phyloP scores from a whole-genome alignment of 2,329 filamentous ascomycete species.

The Clarireedia paspali region DNA sequence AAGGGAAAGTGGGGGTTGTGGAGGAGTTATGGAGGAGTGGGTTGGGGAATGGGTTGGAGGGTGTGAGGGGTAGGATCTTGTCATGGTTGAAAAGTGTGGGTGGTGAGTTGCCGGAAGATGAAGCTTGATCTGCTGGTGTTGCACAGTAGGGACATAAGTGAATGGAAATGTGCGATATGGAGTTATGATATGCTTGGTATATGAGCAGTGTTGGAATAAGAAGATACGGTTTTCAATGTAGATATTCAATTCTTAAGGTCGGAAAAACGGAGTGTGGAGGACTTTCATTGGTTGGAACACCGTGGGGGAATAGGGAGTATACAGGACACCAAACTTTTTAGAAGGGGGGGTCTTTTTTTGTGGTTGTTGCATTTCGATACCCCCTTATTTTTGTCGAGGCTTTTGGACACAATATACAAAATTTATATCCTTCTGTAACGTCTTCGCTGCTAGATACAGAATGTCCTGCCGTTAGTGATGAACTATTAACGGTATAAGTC shows the following conservation, averaged over 20 bases:
- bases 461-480: no score
- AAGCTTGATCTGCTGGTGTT: slow-evolving; percentile 1
- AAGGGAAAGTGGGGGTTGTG: slow-evolving; percentile 86
- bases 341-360: background rate
- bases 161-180: background rate
- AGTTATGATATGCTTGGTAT: background rate
- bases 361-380: background rate
- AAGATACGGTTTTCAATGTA: background rate
- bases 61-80: slow-evolving; percentile 62
- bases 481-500: no score
- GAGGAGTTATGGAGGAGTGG: slow-evolving; percentile 88
- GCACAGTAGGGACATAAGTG: no score
- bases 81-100: slow-evolving; percentile 54
- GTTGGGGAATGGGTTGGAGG: slow-evolving; percentile 68
- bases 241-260: background rate
- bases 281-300: background rate
- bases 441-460: no score
- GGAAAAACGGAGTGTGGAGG: background rate
- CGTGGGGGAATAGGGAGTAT: background rate
- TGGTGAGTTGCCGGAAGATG: slow-evolving; percentile 70
- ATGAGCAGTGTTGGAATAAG: background rate
- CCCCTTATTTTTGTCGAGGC: background rate
- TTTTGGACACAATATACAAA: no score
- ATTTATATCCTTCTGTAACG: no score
- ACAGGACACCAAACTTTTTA: background rate